Percentiles rank a stretch among this genome's conserved stretches.
Evolutionary conservation across 1,139 yeast species (phyloP).

Genomic region (Hansenula lynferdii): DNA sequence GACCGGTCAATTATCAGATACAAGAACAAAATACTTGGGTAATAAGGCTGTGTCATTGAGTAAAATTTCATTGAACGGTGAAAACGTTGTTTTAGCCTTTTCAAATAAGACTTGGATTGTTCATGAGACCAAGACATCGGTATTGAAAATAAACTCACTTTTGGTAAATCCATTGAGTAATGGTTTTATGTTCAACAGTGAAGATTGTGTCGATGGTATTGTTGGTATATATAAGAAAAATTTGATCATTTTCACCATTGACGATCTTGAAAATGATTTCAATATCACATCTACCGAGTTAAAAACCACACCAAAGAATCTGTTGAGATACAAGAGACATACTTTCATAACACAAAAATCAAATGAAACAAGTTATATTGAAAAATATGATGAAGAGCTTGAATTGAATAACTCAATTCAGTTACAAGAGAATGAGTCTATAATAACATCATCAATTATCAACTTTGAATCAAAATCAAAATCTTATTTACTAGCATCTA

Average conservation of each 20-base stretch:
- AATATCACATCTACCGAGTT: conserved; percentile 39
- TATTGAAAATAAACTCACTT: conserved; percentile 11
- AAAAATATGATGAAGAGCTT: conserved; percentile 39
- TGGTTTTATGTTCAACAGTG: conserved; percentile 55
- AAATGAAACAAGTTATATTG: conserved; percentile 44
- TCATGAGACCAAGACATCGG: conserved; percentile 7
- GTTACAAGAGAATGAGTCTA: conserved; percentile 38
- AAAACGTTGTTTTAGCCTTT: conserved; percentile 31
- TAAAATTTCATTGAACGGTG: conserved; percentile 15
- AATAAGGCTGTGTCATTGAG: conserved; percentile 51
- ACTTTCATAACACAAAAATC: conserved; percentile 11
- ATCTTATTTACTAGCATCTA: conserved; percentile 45
- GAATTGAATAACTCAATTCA: conserved; percentile 38
- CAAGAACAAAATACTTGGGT: conserved; percentile 74
- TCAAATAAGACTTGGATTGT: conserved; percentile 37
- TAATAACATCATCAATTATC: conserved; percentile 33
- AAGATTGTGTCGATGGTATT: conserved; percentile 56
- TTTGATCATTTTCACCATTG: conserved; percentile 58
- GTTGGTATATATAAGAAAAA: conserved; percentile 55
- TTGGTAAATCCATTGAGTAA: conserved; percentile 24
- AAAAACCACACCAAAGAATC: conserved; percentile 48
- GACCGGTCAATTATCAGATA: conserved; percentile 62
- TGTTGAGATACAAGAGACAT: conserved; percentile 26
- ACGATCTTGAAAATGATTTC: conserved; percentile 44
- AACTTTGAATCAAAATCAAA: conserved; percentile 31